A percentile compares a stretch with the other conserved stretches of the same genome.
phyloP scores from a whole-genome alignment of 2,329 filamentous ascomycete species.

The Cryphonectria japonica region DNA sequence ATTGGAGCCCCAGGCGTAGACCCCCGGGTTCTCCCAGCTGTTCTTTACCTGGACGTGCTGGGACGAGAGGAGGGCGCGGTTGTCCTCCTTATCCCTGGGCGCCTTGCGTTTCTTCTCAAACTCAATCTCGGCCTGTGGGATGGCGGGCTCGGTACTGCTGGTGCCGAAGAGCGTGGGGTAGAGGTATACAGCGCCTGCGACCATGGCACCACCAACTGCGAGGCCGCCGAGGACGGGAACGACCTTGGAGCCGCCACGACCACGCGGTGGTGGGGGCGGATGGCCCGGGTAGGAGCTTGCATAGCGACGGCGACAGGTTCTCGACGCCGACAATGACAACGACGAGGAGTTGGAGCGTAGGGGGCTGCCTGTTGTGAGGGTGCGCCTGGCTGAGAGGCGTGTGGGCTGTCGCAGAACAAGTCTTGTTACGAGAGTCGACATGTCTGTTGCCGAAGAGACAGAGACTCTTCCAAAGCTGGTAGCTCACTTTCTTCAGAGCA shows the following conservation, averaged over 20 bases:
- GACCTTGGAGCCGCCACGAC: background rate
- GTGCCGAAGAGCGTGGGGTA: slow-evolving; percentile 29
- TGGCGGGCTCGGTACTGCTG: slow-evolving; percentile 22
- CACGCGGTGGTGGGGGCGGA: slow-evolving; percentile 11
- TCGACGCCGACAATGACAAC: background rate
- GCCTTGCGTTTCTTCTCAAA: slow-evolving; percentile 69
- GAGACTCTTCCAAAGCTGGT: background rate
- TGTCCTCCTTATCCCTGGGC: slow-evolving; percentile 68
- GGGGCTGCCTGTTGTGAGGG: background rate
- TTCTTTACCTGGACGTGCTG: slow-evolving; percentile 87
- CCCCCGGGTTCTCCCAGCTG: slow-evolving; percentile 80
- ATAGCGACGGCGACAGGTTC: background rate
- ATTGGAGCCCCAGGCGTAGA: slow-evolving; percentile 95
- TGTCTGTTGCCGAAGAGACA: slow-evolving; percentile 7
- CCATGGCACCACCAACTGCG: slow-evolving; percentile 13
- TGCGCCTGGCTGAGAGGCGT: slow-evolving; percentile 10
- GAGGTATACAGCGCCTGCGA: slow-evolving; percentile 20
- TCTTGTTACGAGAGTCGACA: slow-evolving; percentile 22
- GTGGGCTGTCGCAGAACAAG: slow-evolving; percentile 19
- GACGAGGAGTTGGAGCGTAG: background rate
- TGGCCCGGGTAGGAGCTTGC: slow-evolving; percentile 18
- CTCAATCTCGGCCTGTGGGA: slow-evolving; percentile 57
- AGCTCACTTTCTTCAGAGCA: background rate
- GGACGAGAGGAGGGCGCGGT: slow-evolving; percentile 76
- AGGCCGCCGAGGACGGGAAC: slow-evolving; percentile 14